Evolutionary conservation across 768 basidiomycete species (phyloP).

Genomic region (Suillus decipiens): DNA sequence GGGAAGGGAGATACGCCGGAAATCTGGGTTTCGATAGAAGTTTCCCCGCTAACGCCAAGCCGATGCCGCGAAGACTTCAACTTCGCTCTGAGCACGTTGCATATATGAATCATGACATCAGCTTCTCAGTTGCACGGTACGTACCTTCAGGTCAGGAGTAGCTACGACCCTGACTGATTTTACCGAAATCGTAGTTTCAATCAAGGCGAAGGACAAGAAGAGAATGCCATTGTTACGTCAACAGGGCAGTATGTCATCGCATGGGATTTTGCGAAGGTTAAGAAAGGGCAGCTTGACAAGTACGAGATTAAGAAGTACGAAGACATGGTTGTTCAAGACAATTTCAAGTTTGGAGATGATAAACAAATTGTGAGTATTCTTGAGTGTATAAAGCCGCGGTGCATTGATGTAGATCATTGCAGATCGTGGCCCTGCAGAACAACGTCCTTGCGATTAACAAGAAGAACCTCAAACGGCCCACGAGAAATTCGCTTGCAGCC

Average conservation of each 20-base stretch:
- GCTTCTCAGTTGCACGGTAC: slow-evolving; percentile 93
- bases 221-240: slow-evolving; percentile 95
- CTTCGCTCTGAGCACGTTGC: slow-evolving; percentile 90
- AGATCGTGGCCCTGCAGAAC: slow-evolving; percentile 95
- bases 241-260: slow-evolving; percentile 91
- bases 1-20: slow-evolving; percentile 83
- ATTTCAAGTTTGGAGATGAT: slow-evolving; percentile 97
- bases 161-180: slow-evolving; percentile 14
- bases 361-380: slow-evolving; percentile 81
- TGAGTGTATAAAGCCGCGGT: background rate
- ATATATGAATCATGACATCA: slow-evolving; percentile 87
- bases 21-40: slow-evolving; percentile 88
- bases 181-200: slow-evolving; percentile 70
- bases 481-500: slow-evolving; percentile 66
- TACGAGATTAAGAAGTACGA: slow-evolving; percentile 98
- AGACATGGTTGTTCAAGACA: slow-evolving; percentile 93
- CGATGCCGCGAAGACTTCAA: slow-evolving; percentile 84
- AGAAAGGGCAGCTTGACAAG: slow-evolving; percentile 86
- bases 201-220: slow-evolving; percentile 81
- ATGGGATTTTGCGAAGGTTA: slow-evolving; percentile 97
- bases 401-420: slow-evolving; percentile 15
- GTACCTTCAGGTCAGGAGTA: slow-evolving; percentile 13
- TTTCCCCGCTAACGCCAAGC: slow-evolving; percentile 94
- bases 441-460: slow-evolving; percentile 94
- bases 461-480: slow-evolving; percentile 85